Base-by-base conservation (phyloP, 2,329 filamentous ascomycete genomes). In the Penicillium polonicum region DNA sequence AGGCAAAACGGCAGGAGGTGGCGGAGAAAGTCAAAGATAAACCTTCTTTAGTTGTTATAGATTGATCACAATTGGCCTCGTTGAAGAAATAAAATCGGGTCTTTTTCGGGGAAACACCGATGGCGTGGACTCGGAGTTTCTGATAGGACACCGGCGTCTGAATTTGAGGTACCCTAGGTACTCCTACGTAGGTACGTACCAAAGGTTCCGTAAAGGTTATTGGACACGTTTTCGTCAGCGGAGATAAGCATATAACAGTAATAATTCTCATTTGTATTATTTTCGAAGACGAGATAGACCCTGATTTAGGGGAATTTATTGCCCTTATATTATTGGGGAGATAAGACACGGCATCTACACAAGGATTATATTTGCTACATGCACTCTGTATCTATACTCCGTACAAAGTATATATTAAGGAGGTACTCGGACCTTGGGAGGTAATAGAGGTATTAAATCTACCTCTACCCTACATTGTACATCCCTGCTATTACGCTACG, bases 11-110 rank as follows among this genome's bases (percentile, higher is more conserved):
- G 39, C 29, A 49, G 52, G 46, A 55, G 52, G 57, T 59, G 52
- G 52, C 57, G 52, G 52, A 43, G 39, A 57, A 57, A 41, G 21
- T 39, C 25, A 57, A 55, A 61, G 59, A 60, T 48, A 53, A 48
- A 39, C 29, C 21, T 29, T 44, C n/a, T 21, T 25, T 23, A 43
- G 25, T 25, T 19, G 44, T 44, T 49, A 41, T 57, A 39, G 7
- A 52, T 27, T n/a, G 42, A 59, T 19, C 7, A 3, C 46, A 3
- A 62, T 62, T 62, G 60, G 62, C 9, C 23, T 48, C 31, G 2
- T 25, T 2, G 13, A 6, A 12, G 0, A 4, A 27, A 36, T 17
- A 46, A 48, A 53, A 54, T 2, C 10, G 49, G 55, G 21, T n/a
- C 29, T 5, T 15, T 33, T 44, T 23, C 29, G 50, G 46, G 27